Evolutionary conservation across 306 rosid genomes (phyloP).

Genomic region (Phaseolus lunatus): DNA sequence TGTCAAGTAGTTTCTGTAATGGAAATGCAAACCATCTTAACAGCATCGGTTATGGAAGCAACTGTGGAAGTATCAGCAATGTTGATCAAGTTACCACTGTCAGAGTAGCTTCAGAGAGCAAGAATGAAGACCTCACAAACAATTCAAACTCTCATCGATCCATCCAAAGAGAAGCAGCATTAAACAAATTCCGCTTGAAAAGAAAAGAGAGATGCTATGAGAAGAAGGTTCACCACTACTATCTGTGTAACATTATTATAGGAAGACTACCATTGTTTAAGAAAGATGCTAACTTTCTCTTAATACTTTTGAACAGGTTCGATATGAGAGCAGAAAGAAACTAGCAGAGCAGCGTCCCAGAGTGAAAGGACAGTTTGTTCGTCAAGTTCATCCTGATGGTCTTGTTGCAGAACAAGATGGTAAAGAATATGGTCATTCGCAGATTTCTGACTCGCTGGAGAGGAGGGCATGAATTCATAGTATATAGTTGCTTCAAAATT

Average conservation of each 20-base stretch:
- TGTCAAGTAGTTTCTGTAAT: conserved; percentile 72
- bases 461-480: conserved; percentile 36
- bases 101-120: conserved; percentile 62
- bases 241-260: neutral
- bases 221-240: conserved; percentile 70
- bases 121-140: conserved; percentile 65
- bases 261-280: conserved; percentile 9
- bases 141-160: conserved; percentile 61
- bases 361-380: conserved; percentile 96
- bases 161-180: conserved; percentile 83
- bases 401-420: conserved; percentile 52
- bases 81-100: conserved; percentile 57
- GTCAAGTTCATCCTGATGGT: conserved; percentile 60
- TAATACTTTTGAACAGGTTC: conserved; percentile 67
- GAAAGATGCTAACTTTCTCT: conserved; percentile 37
- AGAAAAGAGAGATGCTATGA: conserved; percentile 95
- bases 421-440: conserved; percentile 44
- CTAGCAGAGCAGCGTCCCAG: conserved; percentile 98
- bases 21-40: conserved; percentile 66
- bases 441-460: conserved; percentile 42
- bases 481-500: conserved; percentile 39
- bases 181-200: conserved; percentile 88
- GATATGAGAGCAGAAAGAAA: conserved; percentile 98
- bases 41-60: conserved; percentile 77
- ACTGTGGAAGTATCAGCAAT: conserved; percentile 77